Evolutionary conservation across 148 eudicot genomes (phyloP).

Genomic region (Rhododendron mucronatum): DNA sequence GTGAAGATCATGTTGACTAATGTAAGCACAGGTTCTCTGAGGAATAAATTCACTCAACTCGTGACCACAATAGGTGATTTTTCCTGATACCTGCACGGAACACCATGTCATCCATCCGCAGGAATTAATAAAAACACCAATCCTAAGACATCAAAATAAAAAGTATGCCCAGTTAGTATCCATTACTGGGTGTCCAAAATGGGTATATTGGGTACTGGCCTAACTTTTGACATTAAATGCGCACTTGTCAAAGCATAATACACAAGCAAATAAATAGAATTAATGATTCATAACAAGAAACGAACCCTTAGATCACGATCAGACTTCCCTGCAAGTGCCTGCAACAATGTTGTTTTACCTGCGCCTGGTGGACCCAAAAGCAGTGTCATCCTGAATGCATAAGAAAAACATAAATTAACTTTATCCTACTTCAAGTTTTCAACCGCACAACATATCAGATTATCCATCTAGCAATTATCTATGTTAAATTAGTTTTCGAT

Average conservation of each 20-base stretch:
- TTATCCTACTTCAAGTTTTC: background rate
- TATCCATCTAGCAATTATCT: background rate
- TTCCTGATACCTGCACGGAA: slow-evolving; percentile 24
- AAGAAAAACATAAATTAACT: background rate
- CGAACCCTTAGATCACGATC: slow-evolving; percentile 32
- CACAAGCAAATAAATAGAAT: background rate
- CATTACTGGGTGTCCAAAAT: background rate
- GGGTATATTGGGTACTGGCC: background rate
- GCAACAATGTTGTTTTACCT: slow-evolving; percentile 42
- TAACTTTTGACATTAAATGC: background rate
- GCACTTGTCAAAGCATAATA: background rate
- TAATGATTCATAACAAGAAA: background rate
- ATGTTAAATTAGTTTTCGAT: background rate
- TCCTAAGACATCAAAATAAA: background rate
- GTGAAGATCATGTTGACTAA: slow-evolving; percentile 48
- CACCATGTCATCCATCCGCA: background rate
- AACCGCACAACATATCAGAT: background rate
- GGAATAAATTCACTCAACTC: slow-evolving; percentile 37
- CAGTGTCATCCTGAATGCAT: slow-evolving; percentile 35
- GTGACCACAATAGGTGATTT: slow-evolving; percentile 41
- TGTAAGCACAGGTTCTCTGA: slow-evolving; percentile 45
- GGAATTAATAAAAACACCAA: background rate
- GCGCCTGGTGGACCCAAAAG: slow-evolving; percentile 47
- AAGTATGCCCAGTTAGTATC: background rate
- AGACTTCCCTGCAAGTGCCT: slow-evolving; percentile 40